phyloP scores from a whole-genome alignment of 805 yeast genomes.

The Lipomyces japonicus region DNA sequence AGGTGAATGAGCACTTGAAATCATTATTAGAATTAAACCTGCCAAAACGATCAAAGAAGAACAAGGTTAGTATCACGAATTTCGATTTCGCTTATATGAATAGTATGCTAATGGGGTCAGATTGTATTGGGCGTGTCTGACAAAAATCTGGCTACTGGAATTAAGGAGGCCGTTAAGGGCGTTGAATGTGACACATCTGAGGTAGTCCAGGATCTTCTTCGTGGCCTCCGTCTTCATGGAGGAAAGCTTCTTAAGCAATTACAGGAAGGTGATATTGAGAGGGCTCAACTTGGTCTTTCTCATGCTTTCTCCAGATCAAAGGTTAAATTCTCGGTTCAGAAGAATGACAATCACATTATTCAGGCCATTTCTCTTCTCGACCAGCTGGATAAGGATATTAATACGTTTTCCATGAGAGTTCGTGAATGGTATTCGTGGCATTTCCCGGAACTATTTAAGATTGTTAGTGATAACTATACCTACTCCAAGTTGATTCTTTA shows the following conservation, averaged over 20 bases:
- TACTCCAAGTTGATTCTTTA: slow-evolving; percentile 77
- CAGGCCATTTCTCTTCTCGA: slow-evolving; percentile 97
- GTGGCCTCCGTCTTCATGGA: slow-evolving; percentile 92
- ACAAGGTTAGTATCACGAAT: slow-evolving; percentile 41
- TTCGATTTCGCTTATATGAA: background rate
- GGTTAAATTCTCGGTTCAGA: slow-evolving; percentile 97
- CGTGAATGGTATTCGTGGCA: slow-evolving; percentile 99
- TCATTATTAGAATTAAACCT: slow-evolving; percentile 84
- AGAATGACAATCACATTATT: slow-evolving; percentile 97
- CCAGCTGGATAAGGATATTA: slow-evolving; percentile 96
- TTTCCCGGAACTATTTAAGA: slow-evolving; percentile 92
- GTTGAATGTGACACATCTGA: slow-evolving; percentile 89
- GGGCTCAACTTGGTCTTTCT: slow-evolving; percentile 98
- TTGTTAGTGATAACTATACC: slow-evolving; percentile 82
- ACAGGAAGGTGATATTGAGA: slow-evolving; percentile 91
- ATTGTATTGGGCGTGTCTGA: slow-evolving; percentile 85
- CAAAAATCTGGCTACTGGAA: slow-evolving; percentile 92
- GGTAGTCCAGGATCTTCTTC: slow-evolving; percentile 86
- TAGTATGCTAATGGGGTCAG: background rate
- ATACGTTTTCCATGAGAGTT: slow-evolving; percentile 94
- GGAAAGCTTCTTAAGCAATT: slow-evolving; percentile 83
- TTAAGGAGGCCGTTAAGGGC: slow-evolving; percentile 84
- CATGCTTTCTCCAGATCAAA: slow-evolving; percentile 99
- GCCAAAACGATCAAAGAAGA: slow-evolving; percentile 68
- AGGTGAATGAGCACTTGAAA: slow-evolving; percentile 87